Base-by-base conservation (phyloP, 2,329 filamentous ascomycete genomes). In the Ilyonectria sp. region DNA sequence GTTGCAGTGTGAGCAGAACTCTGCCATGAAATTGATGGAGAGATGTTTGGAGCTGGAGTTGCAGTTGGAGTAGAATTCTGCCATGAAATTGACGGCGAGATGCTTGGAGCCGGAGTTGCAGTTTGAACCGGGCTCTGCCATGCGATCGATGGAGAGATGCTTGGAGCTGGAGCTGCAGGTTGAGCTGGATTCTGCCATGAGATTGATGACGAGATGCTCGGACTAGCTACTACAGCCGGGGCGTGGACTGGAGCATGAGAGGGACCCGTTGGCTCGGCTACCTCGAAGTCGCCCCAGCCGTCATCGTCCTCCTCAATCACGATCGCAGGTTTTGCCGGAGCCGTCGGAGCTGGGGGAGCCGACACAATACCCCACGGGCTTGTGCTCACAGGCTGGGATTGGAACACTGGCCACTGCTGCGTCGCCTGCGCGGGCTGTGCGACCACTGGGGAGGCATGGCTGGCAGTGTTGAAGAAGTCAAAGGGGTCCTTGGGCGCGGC, bases 261-360 rank as follows among this genome's bases (percentile, higher is more conserved):
- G 8, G 74, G 62, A 10, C 68, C 62, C 4, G 74, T 64, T 1
- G 81, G 77, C 43, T 85, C 80, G 17, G 88, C 89, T 50, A 86
- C 84, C 77, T 92, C 90, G 74, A 93, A 93, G 62, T 92, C 90
- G 1, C 91, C 91, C 87, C 91, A 92, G 31, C 85, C 88, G 74
- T 91, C 89, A 61, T 91, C 89, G 8, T 90, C 87, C 3, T 87
- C 87, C 6, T 82, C 80, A 23, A 68, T 75, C 40, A 75, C 56
- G 56, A 69, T 64, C 55, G 69, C 31, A 63, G 69, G 61, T 61
- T 69, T 68, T 33, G 69, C 44, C 26, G 54, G 26, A 40, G 56
- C 57, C 11, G 55, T 43, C 47, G 61, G 50, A 47, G 57, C 43
- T 40, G 43, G 65, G 47, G 69, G 72, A 31, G 61, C 54, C 23